Conservation (phyloP, 352 stramenopile genomes). For the Pythium monospermum region DNA sequence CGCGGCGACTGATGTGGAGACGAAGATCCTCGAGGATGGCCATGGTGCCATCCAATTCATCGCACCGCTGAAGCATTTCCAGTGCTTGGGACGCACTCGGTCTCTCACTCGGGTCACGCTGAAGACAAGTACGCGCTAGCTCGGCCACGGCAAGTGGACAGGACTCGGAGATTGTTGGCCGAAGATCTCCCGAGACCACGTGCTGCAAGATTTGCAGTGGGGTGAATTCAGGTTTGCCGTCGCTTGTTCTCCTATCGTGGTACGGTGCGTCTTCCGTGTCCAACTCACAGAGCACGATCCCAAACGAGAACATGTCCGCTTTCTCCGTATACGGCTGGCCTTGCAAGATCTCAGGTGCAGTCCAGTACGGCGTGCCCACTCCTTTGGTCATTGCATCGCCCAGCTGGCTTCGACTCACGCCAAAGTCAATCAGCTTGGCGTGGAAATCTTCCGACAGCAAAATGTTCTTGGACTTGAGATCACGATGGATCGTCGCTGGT, state of each 20-base stretch:
- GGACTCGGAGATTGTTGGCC: slow-evolving; percentile 20
- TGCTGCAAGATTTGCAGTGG: slow-evolving; percentile 30
- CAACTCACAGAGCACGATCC: slow-evolving; percentile 51
- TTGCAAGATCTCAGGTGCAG: slow-evolving; percentile 64
- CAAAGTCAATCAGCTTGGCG: slow-evolving; percentile 41
- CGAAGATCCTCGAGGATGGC: background rate
- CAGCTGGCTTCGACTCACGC: slow-evolving; percentile 12
- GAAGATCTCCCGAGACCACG: slow-evolving; percentile 24
- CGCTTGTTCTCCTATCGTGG: slow-evolving; percentile 5
- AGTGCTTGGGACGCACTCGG: slow-evolving; percentile 14
- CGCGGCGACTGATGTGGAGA: background rate
- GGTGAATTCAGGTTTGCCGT: slow-evolving; percentile 7
- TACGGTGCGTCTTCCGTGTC: slow-evolving; percentile 43
- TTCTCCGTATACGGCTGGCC: slow-evolving; percentile 40
- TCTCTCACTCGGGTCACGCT: slow-evolving; percentile 22
- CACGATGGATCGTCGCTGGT: slow-evolving; percentile 30
- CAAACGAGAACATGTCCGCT: slow-evolving; percentile 72
- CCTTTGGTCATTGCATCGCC: slow-evolving; percentile 16
- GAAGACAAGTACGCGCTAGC: slow-evolving; percentile 27
- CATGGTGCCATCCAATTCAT: background rate
- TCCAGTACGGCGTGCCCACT: slow-evolving; percentile 45
- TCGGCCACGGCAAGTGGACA: slow-evolving; percentile 29
- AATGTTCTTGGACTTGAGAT: slow-evolving; percentile 51
- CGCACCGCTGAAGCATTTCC: background rate
- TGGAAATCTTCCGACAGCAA: slow-evolving; percentile 28